Conservation (phyloP, 768 basidiomycete species). For the Sarcomyxa edulis region DNA sequence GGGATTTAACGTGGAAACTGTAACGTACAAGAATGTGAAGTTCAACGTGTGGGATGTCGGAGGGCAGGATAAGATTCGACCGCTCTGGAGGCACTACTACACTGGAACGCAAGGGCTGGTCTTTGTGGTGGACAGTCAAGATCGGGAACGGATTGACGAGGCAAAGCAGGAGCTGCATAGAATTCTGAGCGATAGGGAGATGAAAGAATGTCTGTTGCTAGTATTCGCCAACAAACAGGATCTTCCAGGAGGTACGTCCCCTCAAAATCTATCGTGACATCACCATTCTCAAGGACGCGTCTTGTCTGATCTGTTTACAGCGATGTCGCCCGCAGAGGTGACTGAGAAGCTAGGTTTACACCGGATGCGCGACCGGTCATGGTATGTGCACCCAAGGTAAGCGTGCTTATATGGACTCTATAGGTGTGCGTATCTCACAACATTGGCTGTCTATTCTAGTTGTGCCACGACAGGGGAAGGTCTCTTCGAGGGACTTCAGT, state of each 20-base stretch:
- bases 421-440: slow-evolving; percentile 6
- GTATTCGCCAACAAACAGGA: slow-evolving; percentile 99
- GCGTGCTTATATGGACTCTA: slow-evolving; percentile 14
- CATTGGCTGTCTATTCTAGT: slow-evolving; percentile 39
- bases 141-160: slow-evolving; percentile 93
- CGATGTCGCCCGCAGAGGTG: slow-evolving; percentile 99
- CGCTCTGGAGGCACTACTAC: slow-evolving; percentile 98
- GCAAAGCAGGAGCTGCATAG: slow-evolving; percentile 94
- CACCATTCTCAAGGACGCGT: not conserved
- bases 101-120: slow-evolving; percentile 98
- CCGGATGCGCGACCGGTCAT: slow-evolving; percentile 93
- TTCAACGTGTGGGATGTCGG: slow-evolving; percentile 97
- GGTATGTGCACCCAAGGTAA: slow-evolving; percentile 99
- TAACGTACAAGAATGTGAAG: slow-evolving; percentile 97
- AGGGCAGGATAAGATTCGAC: slow-evolving; percentile 99
- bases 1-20: slow-evolving; percentile 99
- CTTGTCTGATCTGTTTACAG: slow-evolving; percentile 32
- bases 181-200: slow-evolving; percentile 94
- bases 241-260: slow-evolving; percentile 80
- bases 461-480: slow-evolving; percentile 97
- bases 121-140: slow-evolving; percentile 96
- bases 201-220: slow-evolving; percentile 94
- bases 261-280: not conserved
- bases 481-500: slow-evolving; percentile 94
- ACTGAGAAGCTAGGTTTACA: slow-evolving; percentile 95